These are phyloP conservation scores for Diaporthe sp. DNA, from an alignment of 2,329 filamentous ascomycete genomes.

Conservation along the genomic window DNA sequence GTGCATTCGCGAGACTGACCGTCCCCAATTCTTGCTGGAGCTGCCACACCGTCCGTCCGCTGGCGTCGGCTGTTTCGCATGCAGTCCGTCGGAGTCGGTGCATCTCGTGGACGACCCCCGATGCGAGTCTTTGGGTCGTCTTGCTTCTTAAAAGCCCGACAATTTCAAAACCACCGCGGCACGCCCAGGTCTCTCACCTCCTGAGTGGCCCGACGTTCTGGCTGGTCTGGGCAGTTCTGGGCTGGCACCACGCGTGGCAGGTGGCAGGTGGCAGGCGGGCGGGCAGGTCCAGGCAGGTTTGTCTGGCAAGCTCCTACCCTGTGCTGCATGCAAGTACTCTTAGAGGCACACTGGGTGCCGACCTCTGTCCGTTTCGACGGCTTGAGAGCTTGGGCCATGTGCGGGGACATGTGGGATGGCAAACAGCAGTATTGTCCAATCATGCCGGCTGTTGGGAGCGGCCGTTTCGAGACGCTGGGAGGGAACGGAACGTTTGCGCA, in stretches of 20 bases:
- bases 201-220: not conserved
- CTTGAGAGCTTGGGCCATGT: conserved; percentile 22
- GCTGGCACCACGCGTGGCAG: not conserved
- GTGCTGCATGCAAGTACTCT: not conserved
- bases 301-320: conserved; percentile 25
- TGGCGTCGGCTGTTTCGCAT: not conserved
- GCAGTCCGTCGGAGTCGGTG: not conserved
- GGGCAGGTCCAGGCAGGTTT: not conserved
- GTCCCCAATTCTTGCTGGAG: conserved; percentile 7
- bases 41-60: not conserved
- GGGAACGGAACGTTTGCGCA: not conserved
- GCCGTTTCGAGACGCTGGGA: conserved; percentile 17
- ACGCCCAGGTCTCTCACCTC: conserved; percentile 6
- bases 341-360: not conserved
- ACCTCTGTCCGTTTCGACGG: conserved; percentile 1
- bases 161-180: conserved; percentile 3
- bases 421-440: not conserved
- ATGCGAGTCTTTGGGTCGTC: not conserved
- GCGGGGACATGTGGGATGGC: not conserved
- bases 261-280: not conserved
- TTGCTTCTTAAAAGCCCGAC: not conserved
- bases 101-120: not conserved
- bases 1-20: not conserved
- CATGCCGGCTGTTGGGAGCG: not conserved
- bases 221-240: conserved; percentile 6